Percentiles rank a stretch among this genome's conserved stretches.
Evolutionary conservation across 1,139 yeast species (phyloP).

Genomic region (Saccharomyces hybrid): DNA sequence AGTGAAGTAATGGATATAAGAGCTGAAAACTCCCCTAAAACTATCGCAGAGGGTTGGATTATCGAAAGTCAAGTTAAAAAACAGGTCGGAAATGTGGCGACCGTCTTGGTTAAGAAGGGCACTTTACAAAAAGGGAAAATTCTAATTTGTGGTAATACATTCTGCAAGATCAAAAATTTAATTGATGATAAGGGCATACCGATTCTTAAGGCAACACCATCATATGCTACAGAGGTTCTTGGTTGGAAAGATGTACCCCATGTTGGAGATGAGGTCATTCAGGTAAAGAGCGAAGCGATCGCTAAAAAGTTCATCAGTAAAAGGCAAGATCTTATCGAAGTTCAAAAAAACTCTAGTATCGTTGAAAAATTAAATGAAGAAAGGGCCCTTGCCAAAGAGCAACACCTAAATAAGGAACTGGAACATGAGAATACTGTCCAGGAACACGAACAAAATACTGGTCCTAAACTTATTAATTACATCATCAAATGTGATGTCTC

Average conservation of each 20-base stretch:
- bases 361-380: slow-evolving; percentile 63
- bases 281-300: slow-evolving; percentile 61
- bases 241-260: slow-evolving; percentile 95
- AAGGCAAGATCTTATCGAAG: slow-evolving; percentile 48
- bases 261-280: slow-evolving; percentile 80
- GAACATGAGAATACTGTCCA: slow-evolving; percentile 26
- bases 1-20: slow-evolving; percentile 77
- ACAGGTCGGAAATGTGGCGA: slow-evolving; percentile 82
- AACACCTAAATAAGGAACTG: slow-evolving; percentile 33
- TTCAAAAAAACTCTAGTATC: slow-evolving; percentile 54
- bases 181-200: slow-evolving; percentile 63
- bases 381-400: slow-evolving; percentile 31
- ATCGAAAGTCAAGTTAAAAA: slow-evolving; percentile 78
- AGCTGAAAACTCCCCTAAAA: slow-evolving; percentile 47
- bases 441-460: slow-evolving; percentile 12
- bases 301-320: slow-evolving; percentile 72
- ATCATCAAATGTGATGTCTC: slow-evolving; percentile 86
- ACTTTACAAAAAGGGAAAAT: slow-evolving; percentile 60
- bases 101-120: slow-evolving; percentile 77
- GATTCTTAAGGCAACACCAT: slow-evolving; percentile 68
- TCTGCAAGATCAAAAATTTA: slow-evolving; percentile 81
- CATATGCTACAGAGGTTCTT: slow-evolving; percentile 83
- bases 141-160: slow-evolving; percentile 77
- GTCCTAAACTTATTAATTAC: slow-evolving; percentile 43
- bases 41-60: slow-evolving; percentile 77